phyloP scores from a whole-genome alignment of 2,329 filamentous ascomycete genomes.

The Lasiodiplodia citricola region DNA sequence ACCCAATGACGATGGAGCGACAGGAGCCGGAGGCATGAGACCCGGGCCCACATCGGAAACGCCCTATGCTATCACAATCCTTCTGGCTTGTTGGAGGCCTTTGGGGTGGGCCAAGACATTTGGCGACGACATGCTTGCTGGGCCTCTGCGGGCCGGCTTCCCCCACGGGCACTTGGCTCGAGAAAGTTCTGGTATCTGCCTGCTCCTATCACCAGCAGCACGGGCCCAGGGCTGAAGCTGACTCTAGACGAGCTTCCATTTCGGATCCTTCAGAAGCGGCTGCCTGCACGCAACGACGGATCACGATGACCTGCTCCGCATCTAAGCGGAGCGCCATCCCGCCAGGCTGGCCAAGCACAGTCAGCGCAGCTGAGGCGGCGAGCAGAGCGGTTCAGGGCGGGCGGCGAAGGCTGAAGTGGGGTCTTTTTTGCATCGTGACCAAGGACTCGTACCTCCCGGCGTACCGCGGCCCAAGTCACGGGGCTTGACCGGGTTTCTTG shows the following conservation, averaged over 20 bases:
- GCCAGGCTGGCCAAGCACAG: conserved; percentile 6
- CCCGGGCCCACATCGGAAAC: conserved; percentile 7
- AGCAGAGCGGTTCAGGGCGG: neutral
- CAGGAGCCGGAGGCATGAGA: conserved; percentile 14
- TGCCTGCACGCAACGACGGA: conserved; percentile 12
- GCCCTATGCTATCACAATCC: conserved; percentile 11
- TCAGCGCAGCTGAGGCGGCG: conserved; percentile 13
- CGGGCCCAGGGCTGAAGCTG: neutral
- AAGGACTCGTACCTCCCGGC: conserved; percentile 19
- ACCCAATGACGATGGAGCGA: neutral
- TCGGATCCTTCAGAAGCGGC: conserved; percentile 9
- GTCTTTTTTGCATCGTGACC: conserved; percentile 18
- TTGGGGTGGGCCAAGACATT: neutral
- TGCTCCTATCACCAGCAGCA: neutral
- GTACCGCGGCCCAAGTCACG: conserved; percentile 21
- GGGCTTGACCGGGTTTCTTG: conserved; percentile 13
- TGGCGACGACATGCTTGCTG: neutral
- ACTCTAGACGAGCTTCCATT: conserved; percentile 1
- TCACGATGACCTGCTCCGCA: conserved; percentile 15
- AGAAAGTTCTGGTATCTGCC: conserved; percentile 3
- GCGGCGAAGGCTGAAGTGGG: conserved; percentile 10
- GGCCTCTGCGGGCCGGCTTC: neutral
- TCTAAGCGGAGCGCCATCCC: conserved; percentile 14
- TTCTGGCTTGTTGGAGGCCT: neutral
- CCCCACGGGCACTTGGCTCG: conserved; percentile 2